Evolutionary conservation across 1,139 yeast genomes (phyloP).

Genomic region (Kodamaea sp.): DNA sequence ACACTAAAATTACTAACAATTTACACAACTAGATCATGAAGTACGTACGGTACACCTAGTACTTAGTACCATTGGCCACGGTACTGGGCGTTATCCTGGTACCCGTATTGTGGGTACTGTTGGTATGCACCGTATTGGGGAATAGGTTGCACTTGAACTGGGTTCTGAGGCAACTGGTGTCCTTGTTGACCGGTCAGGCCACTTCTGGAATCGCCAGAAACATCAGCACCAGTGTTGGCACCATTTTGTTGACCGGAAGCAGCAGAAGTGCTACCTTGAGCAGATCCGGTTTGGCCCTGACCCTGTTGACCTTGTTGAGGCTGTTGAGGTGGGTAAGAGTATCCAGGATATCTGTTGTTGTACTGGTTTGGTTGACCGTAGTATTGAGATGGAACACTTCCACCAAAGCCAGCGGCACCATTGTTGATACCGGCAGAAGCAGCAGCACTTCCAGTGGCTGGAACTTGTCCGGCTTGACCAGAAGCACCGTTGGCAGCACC

Average conservation of each 20-base stretch:
- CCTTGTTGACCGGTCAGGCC: slow-evolving; percentile 24
- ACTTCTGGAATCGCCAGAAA: slow-evolving; percentile 13
- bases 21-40: neutral
- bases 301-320: slow-evolving; percentile 24
- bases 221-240: slow-evolving; percentile 9
- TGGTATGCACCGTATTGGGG: slow-evolving; percentile 51
- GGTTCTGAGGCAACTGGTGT: slow-evolving; percentile 25
- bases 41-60: neutral
- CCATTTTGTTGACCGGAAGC: slow-evolving; percentile 8
- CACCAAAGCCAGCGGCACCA: slow-evolving; percentile 18
- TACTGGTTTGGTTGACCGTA: slow-evolving; percentile 42
- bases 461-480: slow-evolving; percentile 14
- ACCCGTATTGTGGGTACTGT: slow-evolving; percentile 54
- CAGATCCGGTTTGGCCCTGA: slow-evolving; percentile 19
- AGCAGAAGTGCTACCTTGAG: slow-evolving; percentile 13
- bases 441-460: slow-evolving; percentile 10
- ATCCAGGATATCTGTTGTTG: slow-evolving; percentile 40
- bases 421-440: slow-evolving; percentile 4
- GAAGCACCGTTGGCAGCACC: slow-evolving; percentile 12
- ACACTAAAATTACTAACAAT: slow-evolving; percentile 4
- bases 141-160: slow-evolving; percentile 38
- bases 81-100: slow-evolving; percentile 47
- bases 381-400: slow-evolving; percentile 31
- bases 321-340: slow-evolving; percentile 35
- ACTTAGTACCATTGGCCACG: slow-evolving; percentile 26